These are phyloP conservation scores for Malus hybrid DNA, from an alignment of 331 rosid genomes.

Conservation along the genomic window DNA sequence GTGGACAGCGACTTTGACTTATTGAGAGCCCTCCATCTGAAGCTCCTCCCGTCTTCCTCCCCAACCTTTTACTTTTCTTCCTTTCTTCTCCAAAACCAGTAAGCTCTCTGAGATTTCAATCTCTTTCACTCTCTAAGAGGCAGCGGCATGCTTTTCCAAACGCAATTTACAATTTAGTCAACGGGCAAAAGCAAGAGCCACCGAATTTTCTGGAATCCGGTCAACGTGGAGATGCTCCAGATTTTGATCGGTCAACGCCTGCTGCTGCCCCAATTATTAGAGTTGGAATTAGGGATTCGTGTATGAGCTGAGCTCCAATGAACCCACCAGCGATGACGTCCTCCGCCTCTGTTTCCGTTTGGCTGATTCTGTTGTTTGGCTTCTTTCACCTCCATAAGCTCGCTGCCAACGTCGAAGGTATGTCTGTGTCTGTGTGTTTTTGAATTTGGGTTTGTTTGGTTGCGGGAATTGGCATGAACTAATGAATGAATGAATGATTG, in stretches of 20 bases:
- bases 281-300: neutral
- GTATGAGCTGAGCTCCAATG: neutral
- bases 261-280: neutral
- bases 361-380: slow-evolving; percentile 12
- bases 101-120: neutral
- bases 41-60: too few species aligned
- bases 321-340: neutral
- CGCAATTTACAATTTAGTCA: neutral
- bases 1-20: slow-evolving; percentile 13
- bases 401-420: slow-evolving; percentile 1
- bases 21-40: neutral
- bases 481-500: neutral
- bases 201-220: neutral
- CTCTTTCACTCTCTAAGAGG: neutral
- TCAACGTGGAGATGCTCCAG: slow-evolving; percentile 6
- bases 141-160: neutral
- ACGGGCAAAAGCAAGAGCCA: neutral
- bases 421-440: neutral
- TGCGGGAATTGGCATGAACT: neutral
- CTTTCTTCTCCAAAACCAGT: neutral
- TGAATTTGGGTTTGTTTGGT: neutral
- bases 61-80: neutral
- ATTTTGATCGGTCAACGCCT: slow-evolving; percentile 1
- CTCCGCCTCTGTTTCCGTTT: slow-evolving; percentile 17
- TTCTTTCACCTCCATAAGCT: neutral